Base-by-base conservation (phyloP, 164 flowering plant species). In the Protea cynaroides region DNA sequence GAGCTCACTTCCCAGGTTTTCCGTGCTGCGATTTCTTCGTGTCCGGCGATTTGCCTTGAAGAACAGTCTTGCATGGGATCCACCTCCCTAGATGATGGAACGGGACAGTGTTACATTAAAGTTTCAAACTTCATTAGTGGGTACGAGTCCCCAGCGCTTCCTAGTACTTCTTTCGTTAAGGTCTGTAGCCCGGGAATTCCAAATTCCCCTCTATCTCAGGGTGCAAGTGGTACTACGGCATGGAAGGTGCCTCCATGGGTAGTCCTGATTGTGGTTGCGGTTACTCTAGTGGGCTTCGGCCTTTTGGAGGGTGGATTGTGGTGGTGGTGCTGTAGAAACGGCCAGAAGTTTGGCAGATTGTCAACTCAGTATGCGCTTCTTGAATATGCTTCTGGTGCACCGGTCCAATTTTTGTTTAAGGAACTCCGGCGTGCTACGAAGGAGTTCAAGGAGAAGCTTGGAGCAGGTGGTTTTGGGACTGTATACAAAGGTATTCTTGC, bases 381-480 rank as follows among this genome's bases (percentile, higher is more conserved):
- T 36, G 90, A 87, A 71, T 87, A 87, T 68, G 90, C 88, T 12
- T 85, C 90, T 37, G 88, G 90, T 60, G 87, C 88, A 0, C 93
- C 93, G 0, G 82, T 87, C 21, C 92, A 87, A 63, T 87, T 87
- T 72, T 70, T 84, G 0, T 82, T 76, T 29, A 80, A 68, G 66
- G 92, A 87, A 44, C 81, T 87, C 11, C 81, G 77, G 56, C 69
- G 75, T 19, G 67, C 83, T 8, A 84, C 92, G 1, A 81, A 76
- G 47, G 82, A 84, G 19, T 87, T 87, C 72, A 81, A 74, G 77
- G 89, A 87, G 62, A 85, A 81, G 80, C 87, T 87, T 51, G 92
- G 89, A n/a, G 80, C 61, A 4, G 89, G 89, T 29, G 88, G 92
- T 9, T 85, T 87, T 64, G 92, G 92, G 25, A 76, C 90, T 49